Evolutionary conservation across 257 asterid species (phyloP), one percentile per base, ranked within the genome.

Genomic region (Marsdenia floribunda): DNA sequence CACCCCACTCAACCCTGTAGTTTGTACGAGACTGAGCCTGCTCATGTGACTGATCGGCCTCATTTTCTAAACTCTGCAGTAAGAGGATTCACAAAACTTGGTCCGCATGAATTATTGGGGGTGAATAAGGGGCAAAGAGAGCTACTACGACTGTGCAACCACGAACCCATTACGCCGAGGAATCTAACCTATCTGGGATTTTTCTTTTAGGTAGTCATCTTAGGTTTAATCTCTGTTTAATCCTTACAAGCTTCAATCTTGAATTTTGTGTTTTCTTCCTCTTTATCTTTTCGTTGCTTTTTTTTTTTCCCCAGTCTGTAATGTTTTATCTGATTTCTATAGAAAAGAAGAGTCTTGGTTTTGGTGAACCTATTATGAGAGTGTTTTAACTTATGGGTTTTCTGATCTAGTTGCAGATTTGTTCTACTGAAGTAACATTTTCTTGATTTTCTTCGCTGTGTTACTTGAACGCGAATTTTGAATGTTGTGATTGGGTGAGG

Each of bases 181-280:
- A 38, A 13, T 19, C 2, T 40, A 37, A 42, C 16, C 4, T 58
- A 1, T 67, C 22, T 61, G 78, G 73, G 18, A 37, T 24, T 70
- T 15, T 54, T 46, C 24, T 52, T 53, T 35, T 59, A 81, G 84
- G 90, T 82, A 83, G 74, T 76, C 80, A 54, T 74, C 77, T 83
- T 44, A 33, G 10, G 10, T 78, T 57, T 55, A 9, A 33, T 35
- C 14, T 47, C 29, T 18, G 10, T 78, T 57, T 55, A 9, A 33
- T 35, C 14, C 57, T 44, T 18, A 46, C 3, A 76, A 58, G 82
- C 72, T 79, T 79, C 75, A 38, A 38, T 73, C 14, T 73, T 65
- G 64, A 40, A 3, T 40, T 46, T 61, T 37, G 26, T 52, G 0
- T 46, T 57, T 37, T 64, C 19, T 60, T 52, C 46, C 79, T 33